Percentiles rank a stretch among this genome's conserved stretches.
Evolutionary conservation across 768 basidiomycete species (phyloP).

Genomic region (Amanita subjunquillea): DNA sequence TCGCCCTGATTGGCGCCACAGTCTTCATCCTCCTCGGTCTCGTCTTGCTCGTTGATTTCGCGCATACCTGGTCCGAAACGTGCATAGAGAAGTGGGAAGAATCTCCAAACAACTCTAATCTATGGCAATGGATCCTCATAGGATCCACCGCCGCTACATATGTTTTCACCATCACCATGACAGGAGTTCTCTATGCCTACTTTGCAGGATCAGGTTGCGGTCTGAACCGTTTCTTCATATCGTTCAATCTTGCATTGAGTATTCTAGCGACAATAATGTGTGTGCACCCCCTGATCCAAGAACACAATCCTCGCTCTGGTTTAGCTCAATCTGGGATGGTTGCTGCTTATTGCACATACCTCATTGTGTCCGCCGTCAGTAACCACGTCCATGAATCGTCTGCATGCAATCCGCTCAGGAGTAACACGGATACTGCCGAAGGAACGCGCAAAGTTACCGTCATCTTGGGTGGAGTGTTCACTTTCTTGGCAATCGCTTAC

Average conservation of each 20-base stretch:
- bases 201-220: conserved; percentile 83
- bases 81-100: conserved; percentile 95
- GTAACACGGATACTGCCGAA: conserved; percentile 36
- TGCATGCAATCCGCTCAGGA: conserved; percentile 82
- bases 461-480: conserved; percentile 87
- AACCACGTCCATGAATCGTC: conserved; percentile 73
- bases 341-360: conserved; percentile 94
- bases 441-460: conserved; percentile 80
- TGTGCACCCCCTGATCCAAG: conserved; percentile 81
- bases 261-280: conserved; percentile 74
- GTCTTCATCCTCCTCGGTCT: conserved; percentile 95
- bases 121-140: conserved; percentile 96
- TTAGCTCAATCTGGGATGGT: conserved; percentile 96
- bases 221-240: conserved; percentile 95
- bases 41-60: conserved; percentile 96
- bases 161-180: conserved; percentile 72
- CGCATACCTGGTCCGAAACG: conserved; percentile 96
- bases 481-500: conserved; percentile 97
- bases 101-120: conserved; percentile 53
- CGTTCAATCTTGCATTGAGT: conserved; percentile 80
- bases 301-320: conserved; percentile 87
- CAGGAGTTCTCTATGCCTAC: conserved; percentile 83
- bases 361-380: conserved; percentile 86
- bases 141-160: conserved; percentile 90
- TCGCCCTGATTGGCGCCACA: conserved; percentile 85